Evolutionary conservation across 495 filamentous ascomycete species (phyloP).

Genomic region (Viridothelium virens): DNA sequence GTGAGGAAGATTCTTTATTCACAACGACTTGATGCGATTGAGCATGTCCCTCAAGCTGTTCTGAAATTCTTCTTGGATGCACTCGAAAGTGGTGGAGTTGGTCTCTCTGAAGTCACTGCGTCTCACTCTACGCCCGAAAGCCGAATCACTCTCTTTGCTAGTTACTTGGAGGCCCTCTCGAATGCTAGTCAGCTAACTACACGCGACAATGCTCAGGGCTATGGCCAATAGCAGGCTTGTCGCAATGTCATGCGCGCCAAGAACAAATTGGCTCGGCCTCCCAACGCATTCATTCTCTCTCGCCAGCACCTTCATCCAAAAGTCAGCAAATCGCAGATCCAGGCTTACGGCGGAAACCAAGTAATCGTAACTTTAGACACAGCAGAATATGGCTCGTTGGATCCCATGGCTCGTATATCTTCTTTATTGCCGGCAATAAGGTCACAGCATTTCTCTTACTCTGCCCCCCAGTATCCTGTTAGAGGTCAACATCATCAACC

Average conservation of each 20-base stretch:
- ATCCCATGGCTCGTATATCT: no score
- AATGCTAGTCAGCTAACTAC: constrained; percentile 8
- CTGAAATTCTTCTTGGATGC: neutral
- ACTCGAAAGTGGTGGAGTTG: no score
- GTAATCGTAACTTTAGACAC: no score
- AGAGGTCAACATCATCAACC: no score
- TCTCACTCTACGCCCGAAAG: constrained; percentile 8
- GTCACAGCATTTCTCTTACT: no score
- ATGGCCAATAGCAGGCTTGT: neutral
- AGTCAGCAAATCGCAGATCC: neutral
- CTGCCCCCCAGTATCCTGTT: no score
- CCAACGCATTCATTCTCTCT: constrained; percentile 44
- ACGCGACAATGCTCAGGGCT: constrained; percentile 2
- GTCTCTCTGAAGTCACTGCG: constrained; percentile 5
- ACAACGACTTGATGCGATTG: constrained; percentile 22
- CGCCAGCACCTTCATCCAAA: constrained; percentile 26
- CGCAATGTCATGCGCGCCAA: constrained; percentile 28
- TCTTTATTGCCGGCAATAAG: no score
- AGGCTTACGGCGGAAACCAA: no score
- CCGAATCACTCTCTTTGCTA: constrained; percentile 12
- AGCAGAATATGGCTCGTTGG: no score
- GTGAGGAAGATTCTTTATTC: constrained; percentile 56
- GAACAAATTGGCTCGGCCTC: constrained; percentile 38
- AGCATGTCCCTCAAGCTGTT: neutral
- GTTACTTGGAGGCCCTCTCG: constrained; percentile 3